phyloP scores from a whole-genome alignment of 768 basidiomycete species.

The Termitomyces sp. region DNA sequence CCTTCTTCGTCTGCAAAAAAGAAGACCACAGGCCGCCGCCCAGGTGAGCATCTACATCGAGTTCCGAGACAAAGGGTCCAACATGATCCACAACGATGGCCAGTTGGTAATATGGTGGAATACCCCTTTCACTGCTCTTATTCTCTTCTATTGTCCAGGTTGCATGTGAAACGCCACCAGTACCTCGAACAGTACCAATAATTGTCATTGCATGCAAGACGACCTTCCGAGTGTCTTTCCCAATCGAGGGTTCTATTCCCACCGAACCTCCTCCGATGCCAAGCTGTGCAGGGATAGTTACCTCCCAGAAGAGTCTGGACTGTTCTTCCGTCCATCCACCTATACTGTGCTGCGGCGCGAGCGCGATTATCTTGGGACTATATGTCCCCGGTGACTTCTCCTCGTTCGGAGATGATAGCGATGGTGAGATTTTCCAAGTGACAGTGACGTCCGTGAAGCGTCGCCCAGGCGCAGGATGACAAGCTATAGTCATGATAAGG shows the following conservation, averaged over 20 bases:
- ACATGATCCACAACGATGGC: slow-evolving; percentile 16
- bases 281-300: slow-evolving; percentile 8
- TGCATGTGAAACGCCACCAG: slow-evolving; percentile 4
- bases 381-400: neutral
- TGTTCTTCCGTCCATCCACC: slow-evolving; percentile 22
- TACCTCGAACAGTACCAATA: slow-evolving; percentile 9
- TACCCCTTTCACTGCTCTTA: slow-evolving; percentile 17
- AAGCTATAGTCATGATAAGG: slow-evolving; percentile 13
- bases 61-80: slow-evolving; percentile 13
- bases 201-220: slow-evolving; percentile 20
- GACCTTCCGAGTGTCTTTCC: slow-evolving; percentile 12
- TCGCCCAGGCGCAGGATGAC: slow-evolving; percentile 16
- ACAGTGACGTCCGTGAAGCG: slow-evolving; percentile 16
- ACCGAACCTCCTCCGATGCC: slow-evolving; percentile 10
- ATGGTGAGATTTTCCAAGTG: slow-evolving; percentile 11
- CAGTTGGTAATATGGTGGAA: slow-evolving; percentile 16
- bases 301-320: slow-evolving; percentile 15
- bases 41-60: slow-evolving; percentile 17
- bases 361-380: slow-evolving; percentile 9
- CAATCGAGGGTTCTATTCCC: slow-evolving; percentile 12
- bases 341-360: slow-evolving; percentile 17
- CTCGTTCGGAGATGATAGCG: neutral
- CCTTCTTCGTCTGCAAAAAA: slow-evolving; percentile 16
- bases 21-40: slow-evolving; percentile 16
- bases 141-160: slow-evolving; percentile 18